Percentiles rank a stretch among this genome's conserved stretches.
These are phyloP conservation scores for Hippophae gyantsensis DNA, from an alignment of 306 rosid genomes.

Conservation along the genomic window DNA sequence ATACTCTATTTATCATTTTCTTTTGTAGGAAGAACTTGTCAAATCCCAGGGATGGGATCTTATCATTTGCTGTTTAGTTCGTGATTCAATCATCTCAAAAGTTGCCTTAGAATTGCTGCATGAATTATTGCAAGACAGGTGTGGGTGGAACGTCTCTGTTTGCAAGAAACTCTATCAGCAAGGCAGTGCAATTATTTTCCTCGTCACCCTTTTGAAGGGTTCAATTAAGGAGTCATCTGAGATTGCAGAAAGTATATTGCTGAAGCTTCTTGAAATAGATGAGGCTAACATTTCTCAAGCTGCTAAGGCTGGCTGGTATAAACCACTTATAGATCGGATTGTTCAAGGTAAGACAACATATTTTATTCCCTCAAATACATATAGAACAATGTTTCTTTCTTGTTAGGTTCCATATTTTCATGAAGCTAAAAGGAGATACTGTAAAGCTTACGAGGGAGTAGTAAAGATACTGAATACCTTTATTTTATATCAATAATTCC, in stretches of 20 bases:
- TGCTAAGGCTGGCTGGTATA: slow-evolving; percentile 67
- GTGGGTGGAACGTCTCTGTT: slow-evolving; percentile 53
- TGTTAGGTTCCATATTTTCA: not conserved
- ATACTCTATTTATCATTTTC: slow-evolving; percentile 1
- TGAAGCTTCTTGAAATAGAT: slow-evolving; percentile 49
- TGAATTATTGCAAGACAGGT: slow-evolving; percentile 54
- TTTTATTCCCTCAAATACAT: slow-evolving; percentile 8
- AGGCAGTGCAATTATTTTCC: slow-evolving; percentile 37
- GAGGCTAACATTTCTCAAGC: slow-evolving; percentile 43
- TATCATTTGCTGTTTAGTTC: slow-evolving; percentile 46
- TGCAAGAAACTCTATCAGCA: slow-evolving; percentile 57
- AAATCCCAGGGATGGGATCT: slow-evolving; percentile 60
- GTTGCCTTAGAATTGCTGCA: slow-evolving; percentile 53
- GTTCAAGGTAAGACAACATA: slow-evolving; percentile 40
- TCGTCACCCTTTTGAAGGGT: slow-evolving; percentile 46
- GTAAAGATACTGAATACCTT: no score
- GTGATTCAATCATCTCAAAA: slow-evolving; percentile 45
- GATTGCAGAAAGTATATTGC: slow-evolving; percentile 52
- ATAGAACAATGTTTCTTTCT: not conserved
- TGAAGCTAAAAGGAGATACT: not conserved
- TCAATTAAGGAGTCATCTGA: slow-evolving; percentile 40
- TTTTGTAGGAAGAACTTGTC: slow-evolving; percentile 42
- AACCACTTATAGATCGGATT: slow-evolving; percentile 54
- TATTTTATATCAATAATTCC: no score
- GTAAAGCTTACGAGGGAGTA: not conserved